Conservation (phyloP, 2,329 filamentous ascomycete species). For the Eutypa lata region DNA sequence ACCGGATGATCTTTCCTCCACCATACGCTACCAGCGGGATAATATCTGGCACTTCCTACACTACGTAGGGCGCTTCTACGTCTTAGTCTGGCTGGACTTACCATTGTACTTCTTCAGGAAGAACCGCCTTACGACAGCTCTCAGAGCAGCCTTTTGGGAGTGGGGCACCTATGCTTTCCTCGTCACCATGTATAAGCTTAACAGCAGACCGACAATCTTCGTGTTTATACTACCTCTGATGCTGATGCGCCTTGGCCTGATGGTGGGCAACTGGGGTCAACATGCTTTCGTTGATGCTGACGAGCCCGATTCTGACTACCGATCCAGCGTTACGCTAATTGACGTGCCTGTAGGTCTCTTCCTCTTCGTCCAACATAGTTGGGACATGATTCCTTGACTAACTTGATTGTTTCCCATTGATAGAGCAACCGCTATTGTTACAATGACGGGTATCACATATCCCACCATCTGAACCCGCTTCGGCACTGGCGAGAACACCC, state of each 20-base stretch:
- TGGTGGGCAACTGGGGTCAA: constrained; percentile 84
- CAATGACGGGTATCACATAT: constrained; percentile 81
- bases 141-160: constrained; percentile 61
- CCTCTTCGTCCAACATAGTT: constrained; percentile 2
- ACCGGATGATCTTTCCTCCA: constrained; percentile 71
- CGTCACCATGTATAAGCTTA: constrained; percentile 47
- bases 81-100: constrained; percentile 72
- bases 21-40: constrained; percentile 74
- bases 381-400: not conserved
- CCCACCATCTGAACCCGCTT: constrained; percentile 73
- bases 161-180: constrained; percentile 51
- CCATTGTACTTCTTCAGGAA: constrained; percentile 70
- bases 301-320: constrained; percentile 73
- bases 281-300: constrained; percentile 75
- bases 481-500: constrained; percentile 83
- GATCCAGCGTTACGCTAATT: constrained; percentile 75
- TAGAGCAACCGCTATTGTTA: constrained; percentile 80
- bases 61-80: constrained; percentile 71
- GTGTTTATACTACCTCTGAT: constrained; percentile 65
- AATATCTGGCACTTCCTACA: constrained; percentile 62
- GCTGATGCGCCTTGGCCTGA: constrained; percentile 66
- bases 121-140: constrained; percentile 50
- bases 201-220: constrained; percentile 58
- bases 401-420: constrained; percentile 6
- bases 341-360: constrained; percentile 68